These are phyloP conservation scores for Phialocephala sp. DNA, from an alignment of 2,329 filamentous ascomycete genomes.

Conservation along the genomic window DNA sequence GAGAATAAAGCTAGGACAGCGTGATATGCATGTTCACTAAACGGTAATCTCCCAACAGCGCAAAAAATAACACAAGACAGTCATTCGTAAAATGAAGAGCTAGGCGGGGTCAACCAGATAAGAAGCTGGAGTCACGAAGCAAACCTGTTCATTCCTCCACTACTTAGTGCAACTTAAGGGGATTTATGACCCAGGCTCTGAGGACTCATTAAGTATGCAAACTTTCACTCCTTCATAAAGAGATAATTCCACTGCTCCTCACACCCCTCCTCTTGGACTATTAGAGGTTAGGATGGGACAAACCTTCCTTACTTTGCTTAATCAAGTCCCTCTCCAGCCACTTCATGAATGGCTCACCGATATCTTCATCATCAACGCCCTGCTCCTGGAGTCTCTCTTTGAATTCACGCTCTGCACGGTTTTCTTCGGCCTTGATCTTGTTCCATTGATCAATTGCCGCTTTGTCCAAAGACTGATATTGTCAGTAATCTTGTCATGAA, in stretches of 20 bases:
- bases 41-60: neutral
- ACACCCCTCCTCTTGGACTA: too few species aligned
- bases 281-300: neutral
- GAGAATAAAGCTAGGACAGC: neutral
- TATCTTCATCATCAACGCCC: slow-evolving; percentile 20
- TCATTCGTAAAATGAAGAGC: too few species aligned
- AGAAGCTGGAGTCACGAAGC: neutral
- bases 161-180: neutral
- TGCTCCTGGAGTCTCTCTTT: neutral
- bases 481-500: neutral
- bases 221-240: neutral
- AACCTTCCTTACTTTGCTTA: neutral
- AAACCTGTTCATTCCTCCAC: neutral
- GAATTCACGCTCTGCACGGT: neutral
- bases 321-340: slow-evolving; percentile 10
- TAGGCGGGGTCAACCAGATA: too few species aligned
- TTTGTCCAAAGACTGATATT: neutral
- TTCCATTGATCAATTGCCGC: neutral
- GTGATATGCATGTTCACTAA: neutral
- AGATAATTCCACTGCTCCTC: too few species aligned
- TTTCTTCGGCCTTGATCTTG: neutral
- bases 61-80: too few species aligned
- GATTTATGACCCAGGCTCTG: neutral
- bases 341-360: slow-evolving; percentile 20
- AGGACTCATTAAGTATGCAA: neutral